These are phyloP conservation scores for Aspergillus indologenus DNA, from an alignment of 495 filamentous ascomycete genomes.

Conservation along the genomic window DNA sequence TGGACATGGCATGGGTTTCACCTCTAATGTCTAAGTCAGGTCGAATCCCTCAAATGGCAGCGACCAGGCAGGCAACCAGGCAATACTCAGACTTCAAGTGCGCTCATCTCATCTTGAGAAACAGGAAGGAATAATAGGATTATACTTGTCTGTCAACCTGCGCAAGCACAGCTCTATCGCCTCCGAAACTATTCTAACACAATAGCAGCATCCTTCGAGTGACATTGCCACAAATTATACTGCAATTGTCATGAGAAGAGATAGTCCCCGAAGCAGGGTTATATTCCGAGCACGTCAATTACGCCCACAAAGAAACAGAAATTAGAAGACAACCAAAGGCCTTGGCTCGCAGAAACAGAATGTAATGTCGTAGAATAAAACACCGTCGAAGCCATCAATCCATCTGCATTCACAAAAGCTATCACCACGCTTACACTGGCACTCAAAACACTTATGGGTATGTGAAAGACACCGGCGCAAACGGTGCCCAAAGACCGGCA, in stretches of 20 bases:
- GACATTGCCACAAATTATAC: constrained; percentile 14
- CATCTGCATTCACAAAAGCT: constrained; percentile 18
- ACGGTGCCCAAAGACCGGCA: constrained; percentile 16
- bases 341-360: not conserved
- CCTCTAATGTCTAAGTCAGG: too few species aligned
- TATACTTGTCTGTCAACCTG: too few species aligned
- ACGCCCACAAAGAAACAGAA: constrained; percentile 6
- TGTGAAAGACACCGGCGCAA: constrained; percentile 25
- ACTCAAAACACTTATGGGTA: constrained; percentile 32
- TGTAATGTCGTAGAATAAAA: constrained; percentile 10
- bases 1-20: too few species aligned
- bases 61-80: too few species aligned
- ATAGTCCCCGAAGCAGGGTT: constrained; percentile 12
- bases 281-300: constrained; percentile 18
- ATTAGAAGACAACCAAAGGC: constrained; percentile 16
- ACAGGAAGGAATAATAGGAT: too few species aligned
- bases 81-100: too few species aligned
- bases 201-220: constrained; percentile 6
- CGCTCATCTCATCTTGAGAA: too few species aligned
- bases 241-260: constrained; percentile 11
- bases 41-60: too few species aligned
- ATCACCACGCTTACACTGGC: constrained; percentile 18
- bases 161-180: not conserved
- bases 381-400: constrained; percentile 16
- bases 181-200: not conserved